These are phyloP conservation scores for Remersonia thermophila DNA, from an alignment of 2,329 filamentous ascomycete genomes.

Conservation along the genomic window DNA sequence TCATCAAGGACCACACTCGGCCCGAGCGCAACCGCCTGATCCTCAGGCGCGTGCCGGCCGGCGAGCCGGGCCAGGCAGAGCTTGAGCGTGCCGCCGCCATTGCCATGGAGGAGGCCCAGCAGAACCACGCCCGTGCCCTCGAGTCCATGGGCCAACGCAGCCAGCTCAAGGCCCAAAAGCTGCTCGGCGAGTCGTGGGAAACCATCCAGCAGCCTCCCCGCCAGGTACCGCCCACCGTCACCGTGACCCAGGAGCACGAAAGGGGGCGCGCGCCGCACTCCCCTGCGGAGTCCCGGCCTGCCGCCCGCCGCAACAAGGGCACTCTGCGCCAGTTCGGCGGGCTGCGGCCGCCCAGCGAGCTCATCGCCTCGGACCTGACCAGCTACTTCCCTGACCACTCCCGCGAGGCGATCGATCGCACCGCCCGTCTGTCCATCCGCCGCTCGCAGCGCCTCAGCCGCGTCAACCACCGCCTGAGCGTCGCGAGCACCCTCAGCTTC, in stretches of 20 bases:
- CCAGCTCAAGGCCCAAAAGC: conserved; percentile 76
- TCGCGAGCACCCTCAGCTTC: conserved; percentile 85
- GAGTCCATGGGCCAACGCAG: conserved; percentile 60
- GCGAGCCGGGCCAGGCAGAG: conserved; percentile 78
- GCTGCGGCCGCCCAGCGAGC: conserved; percentile 83
- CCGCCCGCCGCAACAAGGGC: conserved; percentile 30
- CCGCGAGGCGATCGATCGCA: conserved; percentile 88
- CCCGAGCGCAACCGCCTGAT: conserved; percentile 86
- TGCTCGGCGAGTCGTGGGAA: conserved; percentile 78
- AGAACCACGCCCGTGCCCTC: conserved; percentile 53
- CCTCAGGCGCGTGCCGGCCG: conserved; percentile 80
- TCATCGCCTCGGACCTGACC: conserved; percentile 91
- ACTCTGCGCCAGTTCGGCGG: conserved; percentile 76
- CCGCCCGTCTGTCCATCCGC: conserved; percentile 82
- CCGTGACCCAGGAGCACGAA: conserved; percentile 49
- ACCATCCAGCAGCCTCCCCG: conserved; percentile 55
- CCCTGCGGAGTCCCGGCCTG: background rate
- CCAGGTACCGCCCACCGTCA: conserved; percentile 62
- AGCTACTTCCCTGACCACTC: conserved; percentile 96
- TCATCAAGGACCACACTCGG: conserved; percentile 75
- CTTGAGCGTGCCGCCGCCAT: conserved; percentile 79
- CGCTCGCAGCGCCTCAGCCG: conserved; percentile 84
- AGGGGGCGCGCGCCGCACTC: conserved; percentile 16
- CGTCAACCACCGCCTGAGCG: conserved; percentile 78
- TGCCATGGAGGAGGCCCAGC: conserved; percentile 73